Percentiles rank a stretch among this genome's conserved stretches.
Evolutionary conservation across 2,329 filamentous ascomycete species (phyloP).

Genomic region (Pseudonectria buxi): DNA sequence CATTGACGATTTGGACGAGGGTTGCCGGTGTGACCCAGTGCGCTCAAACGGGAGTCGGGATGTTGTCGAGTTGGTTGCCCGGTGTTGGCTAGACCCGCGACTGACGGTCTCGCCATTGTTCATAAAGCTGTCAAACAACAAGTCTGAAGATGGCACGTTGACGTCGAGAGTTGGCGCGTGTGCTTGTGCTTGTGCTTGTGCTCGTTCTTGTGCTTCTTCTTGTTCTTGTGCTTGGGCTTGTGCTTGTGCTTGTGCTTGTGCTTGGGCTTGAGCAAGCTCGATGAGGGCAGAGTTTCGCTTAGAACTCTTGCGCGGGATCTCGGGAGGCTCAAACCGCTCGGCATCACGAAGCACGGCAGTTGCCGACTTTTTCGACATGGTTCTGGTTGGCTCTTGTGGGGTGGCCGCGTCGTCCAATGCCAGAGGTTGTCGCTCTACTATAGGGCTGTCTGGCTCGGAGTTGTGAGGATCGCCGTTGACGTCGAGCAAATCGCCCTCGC

Average conservation of each 20-base stretch:
- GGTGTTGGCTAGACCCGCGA: constrained; percentile 15
- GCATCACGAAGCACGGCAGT: constrained; percentile 13
- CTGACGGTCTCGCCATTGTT: constrained; percentile 15
- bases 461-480: constrained; percentile 40
- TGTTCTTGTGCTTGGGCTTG: no score
- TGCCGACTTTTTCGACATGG: constrained; percentile 14
- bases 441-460: constrained; percentile 34
- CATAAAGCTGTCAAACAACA: constrained; percentile 15
- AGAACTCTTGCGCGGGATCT: constrained; percentile 68
- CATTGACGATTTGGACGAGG: constrained; percentile 45
- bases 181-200: constrained; percentile 24
- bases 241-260: no score
- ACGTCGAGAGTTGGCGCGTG: constrained; percentile 31
- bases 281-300: constrained; percentile 46
- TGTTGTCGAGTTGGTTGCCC: constrained; percentile 17
- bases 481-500: constrained; percentile 34
- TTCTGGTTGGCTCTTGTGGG: constrained; percentile 15
- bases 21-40: constrained; percentile 44
- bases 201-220: no score
- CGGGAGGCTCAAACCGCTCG: constrained; percentile 38
- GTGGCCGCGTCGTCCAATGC: constrained; percentile 33
- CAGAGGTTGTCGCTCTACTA: constrained; percentile 22
- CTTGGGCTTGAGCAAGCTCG: constrained; percentile 22
- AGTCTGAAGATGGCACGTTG: constrained; percentile 16
- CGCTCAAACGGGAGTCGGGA: constrained; percentile 50